These are phyloP conservation scores for Phaeomoniella chlamydospora DNA, from an alignment of 2,329 filamentous ascomycete species.

Conservation along the genomic window DNA sequence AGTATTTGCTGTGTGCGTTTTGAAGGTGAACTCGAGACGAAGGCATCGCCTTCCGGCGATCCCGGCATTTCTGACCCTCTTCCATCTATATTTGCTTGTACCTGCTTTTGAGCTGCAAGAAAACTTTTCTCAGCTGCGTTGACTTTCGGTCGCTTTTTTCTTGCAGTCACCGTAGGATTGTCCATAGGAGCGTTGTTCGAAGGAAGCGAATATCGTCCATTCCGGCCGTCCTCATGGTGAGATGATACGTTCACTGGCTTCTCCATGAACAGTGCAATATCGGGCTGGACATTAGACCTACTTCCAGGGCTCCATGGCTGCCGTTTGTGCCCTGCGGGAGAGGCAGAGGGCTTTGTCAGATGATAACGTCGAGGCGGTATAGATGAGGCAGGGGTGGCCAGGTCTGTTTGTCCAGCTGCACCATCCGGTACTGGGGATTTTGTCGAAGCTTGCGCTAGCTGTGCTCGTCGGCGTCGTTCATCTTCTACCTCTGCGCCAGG, in stretches of 20 bases:
- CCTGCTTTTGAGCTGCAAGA: constrained; percentile 1
- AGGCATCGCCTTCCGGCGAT: background rate
- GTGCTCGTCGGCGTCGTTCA: background rate
- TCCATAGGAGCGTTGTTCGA: background rate
- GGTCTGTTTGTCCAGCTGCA: constrained; percentile 2
- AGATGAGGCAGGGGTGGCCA: constrained; percentile 1
- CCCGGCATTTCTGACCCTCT: background rate
- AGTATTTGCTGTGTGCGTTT: background rate
- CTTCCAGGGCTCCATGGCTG: background rate
- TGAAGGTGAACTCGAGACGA: background rate
- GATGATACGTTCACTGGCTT: background rate
- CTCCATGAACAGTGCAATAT: background rate
- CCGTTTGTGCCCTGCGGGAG: constrained; percentile 7
- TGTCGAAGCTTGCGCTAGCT: background rate
- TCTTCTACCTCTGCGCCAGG: constrained; percentile 25
- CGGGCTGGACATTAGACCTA: background rate
- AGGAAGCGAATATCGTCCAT: background rate
- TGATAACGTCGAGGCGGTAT: background rate
- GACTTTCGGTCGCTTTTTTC: background rate
- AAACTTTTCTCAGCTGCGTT: background rate
- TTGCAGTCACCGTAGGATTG: background rate
- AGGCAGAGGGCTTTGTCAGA: background rate
- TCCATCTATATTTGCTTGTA: background rate
- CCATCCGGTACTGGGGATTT: constrained; percentile 4
- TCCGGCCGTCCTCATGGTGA: background rate